Conservation (phyloP, 164 flowering plant species). For the Stephania japonica region DNA sequence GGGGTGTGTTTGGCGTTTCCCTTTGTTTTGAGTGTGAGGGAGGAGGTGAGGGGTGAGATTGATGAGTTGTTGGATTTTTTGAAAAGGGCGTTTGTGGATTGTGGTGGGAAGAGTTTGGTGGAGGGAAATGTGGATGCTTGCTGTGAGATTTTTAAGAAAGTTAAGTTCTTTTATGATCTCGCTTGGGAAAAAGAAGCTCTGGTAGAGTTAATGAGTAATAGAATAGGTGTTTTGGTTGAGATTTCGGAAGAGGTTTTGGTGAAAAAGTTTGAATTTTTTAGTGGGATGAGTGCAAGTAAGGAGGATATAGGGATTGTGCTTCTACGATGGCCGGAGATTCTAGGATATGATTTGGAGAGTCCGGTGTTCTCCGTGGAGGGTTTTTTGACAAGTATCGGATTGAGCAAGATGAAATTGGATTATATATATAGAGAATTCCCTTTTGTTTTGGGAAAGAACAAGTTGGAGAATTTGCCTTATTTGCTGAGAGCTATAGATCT, state of each 20-base stretch:
- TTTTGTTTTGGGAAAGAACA: slow-evolving; percentile 52
- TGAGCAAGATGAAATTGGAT: slow-evolving; percentile 25
- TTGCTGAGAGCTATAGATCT: slow-evolving; percentile 52
- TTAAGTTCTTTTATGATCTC: slow-evolving; percentile 48
- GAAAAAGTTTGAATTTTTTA: slow-evolving; percentile 45
- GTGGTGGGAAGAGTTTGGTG: slow-evolving; percentile 26
- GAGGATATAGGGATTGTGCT: slow-evolving; percentile 42
- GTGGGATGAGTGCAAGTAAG: slow-evolving; percentile 32
- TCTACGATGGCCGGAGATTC: slow-evolving; percentile 40
- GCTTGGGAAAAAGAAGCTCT: slow-evolving; percentile 48
- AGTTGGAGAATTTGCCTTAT: slow-evolving; percentile 51
- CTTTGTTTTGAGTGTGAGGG: slow-evolving; percentile 29
- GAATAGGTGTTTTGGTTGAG: slow-evolving; percentile 31
- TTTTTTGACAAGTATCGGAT: slow-evolving; percentile 44
- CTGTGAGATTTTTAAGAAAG: slow-evolving; percentile 54
- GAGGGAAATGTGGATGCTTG: slow-evolving; percentile 49
- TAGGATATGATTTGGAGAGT: slow-evolving; percentile 38
- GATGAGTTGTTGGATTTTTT: slow-evolving; percentile 42
- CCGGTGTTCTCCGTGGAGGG: slow-evolving; percentile 37
- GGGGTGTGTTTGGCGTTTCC: slow-evolving; percentile 70
- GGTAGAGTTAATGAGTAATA: slow-evolving; percentile 41
- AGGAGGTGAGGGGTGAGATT: slow-evolving; percentile 20
- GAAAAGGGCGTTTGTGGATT: slow-evolving; percentile 43
- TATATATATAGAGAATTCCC: slow-evolving; percentile 30
- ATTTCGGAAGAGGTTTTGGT: slow-evolving; percentile 42